Conservation (phyloP, 345 rosid species). For the Barbarea vulgaris region DNA sequence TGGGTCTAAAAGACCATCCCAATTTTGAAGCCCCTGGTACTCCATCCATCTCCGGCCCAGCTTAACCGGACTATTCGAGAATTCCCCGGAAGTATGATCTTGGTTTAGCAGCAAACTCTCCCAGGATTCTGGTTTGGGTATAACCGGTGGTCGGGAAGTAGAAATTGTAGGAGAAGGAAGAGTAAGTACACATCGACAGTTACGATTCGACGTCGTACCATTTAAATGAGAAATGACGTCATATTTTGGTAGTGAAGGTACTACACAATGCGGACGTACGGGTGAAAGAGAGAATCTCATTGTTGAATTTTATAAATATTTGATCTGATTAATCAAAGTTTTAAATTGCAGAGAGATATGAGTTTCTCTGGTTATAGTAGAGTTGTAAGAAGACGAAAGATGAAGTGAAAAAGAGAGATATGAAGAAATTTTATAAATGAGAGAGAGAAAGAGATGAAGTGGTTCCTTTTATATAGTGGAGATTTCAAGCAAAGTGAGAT, state of each 20-base stretch:
- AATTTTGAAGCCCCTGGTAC: conserved; percentile 52
- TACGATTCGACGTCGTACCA: conserved; percentile 5
- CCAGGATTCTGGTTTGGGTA: conserved; percentile 38
- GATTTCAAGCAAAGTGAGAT: conserved; percentile 13
- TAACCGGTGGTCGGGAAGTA: conserved; percentile 33
- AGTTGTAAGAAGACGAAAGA: conserved; percentile 6
- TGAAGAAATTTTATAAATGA: background rate
- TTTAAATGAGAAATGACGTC: conserved; percentile 23
- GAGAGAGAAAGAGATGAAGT: conserved; percentile 19
- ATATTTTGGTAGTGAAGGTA: conserved; percentile 24
- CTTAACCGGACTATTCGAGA: conserved; percentile 31
- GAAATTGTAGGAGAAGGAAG: conserved; percentile 36
- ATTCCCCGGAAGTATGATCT: background rate
- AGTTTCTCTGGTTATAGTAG: too few species aligned
- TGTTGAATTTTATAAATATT: background rate
- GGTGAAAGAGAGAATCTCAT: conserved; percentile 36
- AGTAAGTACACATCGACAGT: conserved; percentile 38
- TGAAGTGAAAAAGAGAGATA: conserved; percentile 21
- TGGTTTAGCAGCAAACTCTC: conserved; percentile 35
- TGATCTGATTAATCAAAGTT: conserved; percentile 6
- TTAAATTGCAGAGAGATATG: conserved; percentile 3
- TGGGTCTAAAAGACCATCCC: conserved; percentile 78
- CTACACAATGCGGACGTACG: conserved; percentile 26
- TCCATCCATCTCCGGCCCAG: conserved; percentile 47
- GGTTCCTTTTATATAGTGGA: conserved; percentile 37